Evolutionary conservation across 176 grass and related monocot species (phyloP), one percentile per base, ranked within the genome.

Genomic region (Chloris gayana): DNA sequence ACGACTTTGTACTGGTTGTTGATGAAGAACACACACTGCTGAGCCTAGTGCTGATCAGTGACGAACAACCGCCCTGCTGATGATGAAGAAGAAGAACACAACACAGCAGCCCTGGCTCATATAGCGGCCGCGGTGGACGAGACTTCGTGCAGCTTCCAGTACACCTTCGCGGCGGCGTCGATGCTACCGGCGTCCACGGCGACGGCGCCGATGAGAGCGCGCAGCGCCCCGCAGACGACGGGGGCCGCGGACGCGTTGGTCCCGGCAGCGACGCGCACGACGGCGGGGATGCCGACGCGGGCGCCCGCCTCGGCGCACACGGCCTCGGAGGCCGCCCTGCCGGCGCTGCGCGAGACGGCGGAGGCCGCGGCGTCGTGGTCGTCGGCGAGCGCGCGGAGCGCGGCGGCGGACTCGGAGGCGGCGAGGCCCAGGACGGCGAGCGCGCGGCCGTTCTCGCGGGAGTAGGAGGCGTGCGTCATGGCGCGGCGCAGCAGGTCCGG

Each of bases 381-480:
- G 62, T 49, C 53, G 29, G 26, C n/a, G 30, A 93, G 91, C 3
- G 83, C 72, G 10, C 53, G 77, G 72, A 87, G 84, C 15, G 87
- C 80, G 1, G 72, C 87, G 7, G 87, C 75, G 30, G 88, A 86
- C 81, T 93, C 61, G 4, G 81, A 15, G n/a, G 84, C 71, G 62
- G 81, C 80, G 33, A 93, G 88, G 56, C 91, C 91, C 6, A 93
- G 88, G 54, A 93, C 67, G 25, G 82, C 83, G 3, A 94, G 74
- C 5, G 85, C 85, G 18, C 91, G 88, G 3, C 77, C 86, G 73
- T 93, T 91, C 69, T 94, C 85, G 37, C 73, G 88, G 25, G 91
- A 94, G 85, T 86, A 91, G 73, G 88, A 91, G 18, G 91, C 81
- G 85, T 94, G 91, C 33, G 88, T 94, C 82, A 91, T 78, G 32